Percentiles rank a stretch among this genome's conserved stretches.
phyloP scores from a whole-genome alignment of 768 basidiomycete species.

The Pulveroboletus ravenelii region DNA sequence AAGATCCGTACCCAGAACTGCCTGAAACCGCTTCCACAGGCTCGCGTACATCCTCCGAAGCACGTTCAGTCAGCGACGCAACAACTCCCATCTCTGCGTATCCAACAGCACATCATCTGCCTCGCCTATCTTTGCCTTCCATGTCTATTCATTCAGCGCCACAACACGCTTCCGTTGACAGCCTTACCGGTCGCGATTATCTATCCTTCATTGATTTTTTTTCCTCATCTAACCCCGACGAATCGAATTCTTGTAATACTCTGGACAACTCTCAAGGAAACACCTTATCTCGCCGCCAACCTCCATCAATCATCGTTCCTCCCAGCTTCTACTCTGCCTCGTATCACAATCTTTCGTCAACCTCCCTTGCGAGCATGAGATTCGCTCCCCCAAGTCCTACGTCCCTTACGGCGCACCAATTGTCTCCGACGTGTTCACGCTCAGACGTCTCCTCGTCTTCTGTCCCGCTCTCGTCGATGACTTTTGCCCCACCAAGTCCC shows the following conservation, averaged over 20 bases:
- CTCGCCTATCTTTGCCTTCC: slow-evolving; percentile 20
- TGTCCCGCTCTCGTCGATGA: slow-evolving; percentile 25
- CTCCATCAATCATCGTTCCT: slow-evolving; percentile 18
- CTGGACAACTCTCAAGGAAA: not conserved
- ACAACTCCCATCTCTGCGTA: slow-evolving; percentile 42
- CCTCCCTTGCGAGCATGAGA: slow-evolving; percentile 29
- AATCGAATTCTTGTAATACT: slow-evolving; percentile 1
- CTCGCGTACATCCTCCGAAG: slow-evolving; percentile 28
- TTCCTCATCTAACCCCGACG: slow-evolving; percentile 27
- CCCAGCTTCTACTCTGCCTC: slow-evolving; percentile 18
- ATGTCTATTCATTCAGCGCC: slow-evolving; percentile 17
- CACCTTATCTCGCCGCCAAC: slow-evolving; percentile 12
- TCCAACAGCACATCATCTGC: slow-evolving; percentile 28
- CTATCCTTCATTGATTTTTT: slow-evolving; percentile 47
- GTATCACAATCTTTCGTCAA: slow-evolving; percentile 14
- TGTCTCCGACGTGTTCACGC: slow-evolving; percentile 7
- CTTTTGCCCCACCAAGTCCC: slow-evolving; percentile 28
- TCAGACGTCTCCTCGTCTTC: slow-evolving; percentile 14
- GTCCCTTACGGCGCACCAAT: not conserved
- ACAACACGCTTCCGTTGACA: slow-evolving; percentile 18
- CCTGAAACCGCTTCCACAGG: slow-evolving; percentile 16
- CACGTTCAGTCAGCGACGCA: slow-evolving; percentile 27
- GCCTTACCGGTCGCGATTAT: slow-evolving; percentile 30
- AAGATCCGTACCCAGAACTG: not conserved
- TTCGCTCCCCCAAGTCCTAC: slow-evolving; percentile 31